Evolutionary conservation across 176 grass and related monocot genomes (phyloP).

Genomic region (Oryza longistaminata): DNA sequence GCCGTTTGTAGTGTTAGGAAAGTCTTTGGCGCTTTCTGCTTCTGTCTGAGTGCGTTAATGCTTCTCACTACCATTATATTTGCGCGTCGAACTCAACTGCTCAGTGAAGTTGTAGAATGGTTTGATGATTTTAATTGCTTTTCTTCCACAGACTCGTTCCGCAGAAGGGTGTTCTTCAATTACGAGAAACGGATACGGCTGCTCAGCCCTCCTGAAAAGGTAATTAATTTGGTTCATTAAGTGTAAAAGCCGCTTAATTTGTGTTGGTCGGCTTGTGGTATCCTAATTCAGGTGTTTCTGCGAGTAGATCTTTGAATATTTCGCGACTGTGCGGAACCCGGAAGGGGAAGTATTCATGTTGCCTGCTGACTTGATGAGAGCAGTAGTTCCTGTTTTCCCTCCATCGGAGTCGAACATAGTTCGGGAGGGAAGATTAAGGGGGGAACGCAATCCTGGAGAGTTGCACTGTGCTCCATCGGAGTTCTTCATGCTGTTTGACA

Average conservation of each 20-base stretch:
- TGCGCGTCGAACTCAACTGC: not conserved
- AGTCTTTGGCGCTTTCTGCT: not conserved
- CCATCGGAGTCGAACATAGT: conserved; percentile 78
- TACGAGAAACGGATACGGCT: conserved; percentile 92
- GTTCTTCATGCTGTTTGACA: conserved; percentile 89
- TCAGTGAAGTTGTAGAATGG: not conserved
- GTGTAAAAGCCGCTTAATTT: not conserved
- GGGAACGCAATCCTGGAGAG: conserved; percentile 70
- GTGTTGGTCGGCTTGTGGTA: not conserved
- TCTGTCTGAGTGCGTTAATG: not conserved
- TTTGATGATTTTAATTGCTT: not conserved
- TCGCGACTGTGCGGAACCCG: conserved; percentile 60
- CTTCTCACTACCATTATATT: not conserved
- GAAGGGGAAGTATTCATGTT: conserved; percentile 81
- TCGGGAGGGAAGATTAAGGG: conserved; percentile 71
- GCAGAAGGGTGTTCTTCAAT: conserved; percentile 92
- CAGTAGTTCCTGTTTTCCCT: conserved; percentile 90
- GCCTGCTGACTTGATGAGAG: conserved; percentile 83
- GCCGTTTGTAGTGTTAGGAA: not conserved
- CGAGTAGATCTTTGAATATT: conserved; percentile 88
- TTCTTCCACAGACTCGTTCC: conserved; percentile 65
- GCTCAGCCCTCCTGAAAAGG: conserved; percentile 91
- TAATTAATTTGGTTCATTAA: conserved; percentile 31
- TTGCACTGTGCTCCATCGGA: conserved; percentile 73
- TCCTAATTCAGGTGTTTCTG: conserved; percentile 8